These are phyloP conservation scores for Desmodesmus armatus DNA, from an alignment of 139 green algal species.

Conservation along the genomic window DNA sequence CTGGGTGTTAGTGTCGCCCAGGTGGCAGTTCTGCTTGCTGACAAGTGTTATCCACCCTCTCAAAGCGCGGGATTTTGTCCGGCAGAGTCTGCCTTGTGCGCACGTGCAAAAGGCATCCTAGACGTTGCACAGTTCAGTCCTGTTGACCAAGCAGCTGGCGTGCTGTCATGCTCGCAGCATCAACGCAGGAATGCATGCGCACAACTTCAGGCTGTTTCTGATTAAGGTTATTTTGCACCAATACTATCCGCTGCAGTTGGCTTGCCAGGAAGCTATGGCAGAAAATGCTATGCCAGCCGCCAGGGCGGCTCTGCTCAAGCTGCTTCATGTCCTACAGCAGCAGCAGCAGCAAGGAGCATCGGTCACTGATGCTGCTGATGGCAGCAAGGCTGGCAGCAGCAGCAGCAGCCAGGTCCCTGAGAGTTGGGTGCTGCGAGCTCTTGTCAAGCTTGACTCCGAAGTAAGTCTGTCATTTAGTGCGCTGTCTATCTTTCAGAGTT, in stretches of 20 bases:
- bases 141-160: neutral
- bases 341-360: neutral
- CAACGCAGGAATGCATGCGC: neutral
- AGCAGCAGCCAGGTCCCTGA: neutral
- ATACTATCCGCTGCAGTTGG: slow-evolving; percentile 1
- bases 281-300: neutral
- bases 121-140: neutral
- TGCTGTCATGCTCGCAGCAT: neutral
- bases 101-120: neutral
- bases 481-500: neutral
- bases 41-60: neutral
- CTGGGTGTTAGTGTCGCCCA: no score
- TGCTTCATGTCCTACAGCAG: neutral
- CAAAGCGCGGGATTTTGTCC: neutral
- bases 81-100: neutral
- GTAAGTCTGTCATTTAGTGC: no score
- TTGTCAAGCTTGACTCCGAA: no score
- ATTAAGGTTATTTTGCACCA: neutral
- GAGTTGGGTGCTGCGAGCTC: neutral
- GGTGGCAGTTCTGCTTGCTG: no score
- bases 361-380: no score
- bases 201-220: neutral
- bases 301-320: slow-evolving; percentile 15
- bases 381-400: no score
- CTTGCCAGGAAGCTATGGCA: slow-evolving; percentile 29